Conservation (phyloP, 2,329 filamentous ascomycete genomes). For the Delphinella strobiligena region DNA sequence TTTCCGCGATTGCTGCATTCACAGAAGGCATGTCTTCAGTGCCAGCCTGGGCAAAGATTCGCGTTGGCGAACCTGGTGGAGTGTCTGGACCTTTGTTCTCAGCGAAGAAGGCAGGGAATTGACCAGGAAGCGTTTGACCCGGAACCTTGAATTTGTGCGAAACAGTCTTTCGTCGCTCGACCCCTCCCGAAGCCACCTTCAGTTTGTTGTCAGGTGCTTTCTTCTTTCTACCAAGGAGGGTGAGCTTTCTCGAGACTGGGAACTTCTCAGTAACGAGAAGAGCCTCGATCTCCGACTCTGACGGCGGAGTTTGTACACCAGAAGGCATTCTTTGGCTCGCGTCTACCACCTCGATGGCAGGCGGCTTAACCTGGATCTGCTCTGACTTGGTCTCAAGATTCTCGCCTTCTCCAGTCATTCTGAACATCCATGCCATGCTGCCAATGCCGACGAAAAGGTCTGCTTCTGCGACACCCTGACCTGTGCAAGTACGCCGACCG, state of each 20-base stretch:
- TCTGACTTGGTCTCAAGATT: not conserved
- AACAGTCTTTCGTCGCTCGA: constrained; percentile 4
- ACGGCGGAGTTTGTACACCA: constrained; percentile 5
- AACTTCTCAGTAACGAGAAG: constrained; percentile 5
- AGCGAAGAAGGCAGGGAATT: constrained; percentile 7
- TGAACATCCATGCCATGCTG: constrained; percentile 34
- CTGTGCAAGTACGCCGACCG: constrained; percentile 19
- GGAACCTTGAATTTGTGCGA: constrained; percentile 1
- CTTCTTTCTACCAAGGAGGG: constrained; percentile 1
- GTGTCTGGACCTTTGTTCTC: constrained; percentile 4
- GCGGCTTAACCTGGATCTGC: not conserved
- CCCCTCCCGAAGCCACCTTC: not conserved
- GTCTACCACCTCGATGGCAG: not conserved
- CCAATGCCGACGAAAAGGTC: constrained; percentile 26
- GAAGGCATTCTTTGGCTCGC: not conserved
- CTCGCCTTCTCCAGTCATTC: constrained; percentile 20
- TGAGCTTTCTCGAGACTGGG: not conserved
- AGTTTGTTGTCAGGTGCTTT: not conserved
- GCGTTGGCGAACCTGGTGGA: constrained; percentile 5
- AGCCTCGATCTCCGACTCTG: constrained; percentile 4
- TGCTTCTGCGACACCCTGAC: constrained; percentile 19
- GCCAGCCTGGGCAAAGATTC: constrained; percentile 2
- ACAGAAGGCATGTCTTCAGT: constrained; percentile 6
- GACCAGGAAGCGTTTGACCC: constrained; percentile 1
- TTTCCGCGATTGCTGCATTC: constrained; percentile 3